Evolutionary conservation across 2,329 filamentous ascomycete genomes (phyloP), one percentile per base, ranked within the genome.

Genomic region (Fusarium chaquense): DNA sequence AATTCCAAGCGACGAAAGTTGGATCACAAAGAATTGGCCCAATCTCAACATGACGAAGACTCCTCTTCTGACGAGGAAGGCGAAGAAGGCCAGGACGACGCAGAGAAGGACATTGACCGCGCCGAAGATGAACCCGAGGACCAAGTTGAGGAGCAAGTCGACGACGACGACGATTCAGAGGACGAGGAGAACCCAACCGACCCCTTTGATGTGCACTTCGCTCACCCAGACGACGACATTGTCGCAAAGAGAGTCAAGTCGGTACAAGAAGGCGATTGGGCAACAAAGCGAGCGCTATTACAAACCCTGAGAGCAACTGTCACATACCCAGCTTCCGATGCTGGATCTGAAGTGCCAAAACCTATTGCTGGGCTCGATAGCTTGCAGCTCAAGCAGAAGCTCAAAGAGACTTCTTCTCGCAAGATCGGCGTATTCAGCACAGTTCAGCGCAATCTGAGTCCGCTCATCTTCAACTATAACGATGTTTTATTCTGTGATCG

Each of bases 151-250:
- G 78, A 78, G 8, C 64, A 75, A 28, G 45, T 65, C n/a, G 70
- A 79, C 5, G 60, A 62, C 9, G 64, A 81, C 16, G 62, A 67
- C 0, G 79, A 82, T 12, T 85, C 85, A 22, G 83, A 84, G 50
- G 85, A 87, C 44, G 83, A 86, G 16, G 83, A 85, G 49, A 83
- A 88, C 67, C 78, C 82, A 30, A 81, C 79, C 3, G 92, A 97
- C 77, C 91, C 93, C 0, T 98, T 97, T 75, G 91, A 96, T 68
- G 81, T 83, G 10, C 95, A 98, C 79, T 97, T 97, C 77, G 87
- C 89, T 35, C 84, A 84, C 43, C 88, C 90, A 0, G 86, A 94
- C 46, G 87, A 91, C 50, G 83, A 85, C 8, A 79, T 86, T 43
- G 80, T 93, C 10, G 81, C 85, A 3, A 80, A 81, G 70, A 86